Percentiles rank a stretch among this genome's conserved stretches.
Evolutionary conservation across 2,329 filamentous ascomycete species (phyloP).

Genomic region (Fusarium austroafricanum): DNA sequence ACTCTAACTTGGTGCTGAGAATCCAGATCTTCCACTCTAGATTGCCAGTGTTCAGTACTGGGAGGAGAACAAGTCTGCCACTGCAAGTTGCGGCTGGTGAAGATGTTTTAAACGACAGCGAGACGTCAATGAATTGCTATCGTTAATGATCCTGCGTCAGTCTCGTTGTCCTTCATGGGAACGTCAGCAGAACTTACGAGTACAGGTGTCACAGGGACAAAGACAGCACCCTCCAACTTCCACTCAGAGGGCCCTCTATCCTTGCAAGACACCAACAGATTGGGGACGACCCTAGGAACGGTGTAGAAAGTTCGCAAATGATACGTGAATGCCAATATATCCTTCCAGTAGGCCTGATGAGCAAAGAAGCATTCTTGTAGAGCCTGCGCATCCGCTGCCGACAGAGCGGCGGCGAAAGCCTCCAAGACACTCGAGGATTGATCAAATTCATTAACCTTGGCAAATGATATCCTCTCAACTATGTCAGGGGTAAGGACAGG

Average conservation of each 20-base stretch:
- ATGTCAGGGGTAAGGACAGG: neutral
- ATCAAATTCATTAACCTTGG: neutral
- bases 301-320: constrained; percentile 28
- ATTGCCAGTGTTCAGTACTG: no score
- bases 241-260: neutral
- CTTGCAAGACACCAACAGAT: neutral
- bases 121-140: no score
- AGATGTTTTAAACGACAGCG: no score
- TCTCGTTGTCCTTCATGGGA: no score
- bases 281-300: neutral
- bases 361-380: constrained; percentile 17
- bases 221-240: constrained; percentile 18
- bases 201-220: constrained; percentile 20
- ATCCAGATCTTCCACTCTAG: no score
- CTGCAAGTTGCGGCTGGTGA: no score
- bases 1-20: no score
- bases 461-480: neutral
- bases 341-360: constrained; percentile 34
- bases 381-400: neutral
- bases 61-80: no score
- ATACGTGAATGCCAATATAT: constrained; percentile 26
- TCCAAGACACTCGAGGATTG: neutral
- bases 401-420: constrained; percentile 8
- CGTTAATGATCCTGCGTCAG: no score
- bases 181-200: constrained; percentile 7